Percentiles rank a stretch among this genome's conserved stretches.
These are phyloP conservation scores for Scheffersomyces lignosus DNA, from an alignment of 805 yeast genomes.

Conservation along the genomic window DNA sequence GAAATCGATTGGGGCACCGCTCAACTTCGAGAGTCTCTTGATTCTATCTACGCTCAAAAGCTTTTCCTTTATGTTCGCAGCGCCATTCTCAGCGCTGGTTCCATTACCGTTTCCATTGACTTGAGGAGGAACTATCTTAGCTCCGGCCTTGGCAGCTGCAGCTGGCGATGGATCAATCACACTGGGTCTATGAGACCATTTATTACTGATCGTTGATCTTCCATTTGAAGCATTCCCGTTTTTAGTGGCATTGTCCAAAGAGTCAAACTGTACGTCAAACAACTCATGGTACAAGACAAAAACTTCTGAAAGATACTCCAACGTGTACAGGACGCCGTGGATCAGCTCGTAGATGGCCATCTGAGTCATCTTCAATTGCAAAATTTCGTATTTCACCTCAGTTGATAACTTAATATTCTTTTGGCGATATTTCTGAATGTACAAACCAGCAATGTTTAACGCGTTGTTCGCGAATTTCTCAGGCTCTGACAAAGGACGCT, in stretches of 20 bases:
- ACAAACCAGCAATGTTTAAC: slow-evolving; percentile 41
- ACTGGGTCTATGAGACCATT: slow-evolving; percentile 44
- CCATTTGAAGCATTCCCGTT: slow-evolving; percentile 3
- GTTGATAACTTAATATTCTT: slow-evolving; percentile 22
- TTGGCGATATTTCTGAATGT: slow-evolving; percentile 27
- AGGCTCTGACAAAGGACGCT: slow-evolving; percentile 38
- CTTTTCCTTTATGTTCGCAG: slow-evolving; percentile 8
- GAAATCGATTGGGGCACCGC: slow-evolving; percentile 6
- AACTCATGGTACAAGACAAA: slow-evolving; percentile 57
- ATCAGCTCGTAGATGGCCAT: slow-evolving; percentile 65
- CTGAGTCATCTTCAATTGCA: slow-evolving; percentile 75
- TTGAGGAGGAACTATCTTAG: background rate
- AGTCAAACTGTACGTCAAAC: slow-evolving; percentile 34
- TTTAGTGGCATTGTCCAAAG: background rate
- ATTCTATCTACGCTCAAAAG: slow-evolving; percentile 20
- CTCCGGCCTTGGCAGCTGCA: background rate
- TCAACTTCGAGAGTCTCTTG: slow-evolving; percentile 14
- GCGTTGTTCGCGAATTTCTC: slow-evolving; percentile 58
- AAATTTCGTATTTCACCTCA: slow-evolving; percentile 46
- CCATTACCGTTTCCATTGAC: background rate
- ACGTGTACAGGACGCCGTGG: slow-evolving; percentile 55
- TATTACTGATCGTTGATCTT: slow-evolving; percentile 1
- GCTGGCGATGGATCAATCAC: slow-evolving; percentile 31
- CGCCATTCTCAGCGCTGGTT: slow-evolving; percentile 5
- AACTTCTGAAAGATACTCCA: slow-evolving; percentile 66